phyloP scores from a whole-genome alignment of 2,329 filamentous ascomycete genomes.

The Colletotrichum abscissum region DNA sequence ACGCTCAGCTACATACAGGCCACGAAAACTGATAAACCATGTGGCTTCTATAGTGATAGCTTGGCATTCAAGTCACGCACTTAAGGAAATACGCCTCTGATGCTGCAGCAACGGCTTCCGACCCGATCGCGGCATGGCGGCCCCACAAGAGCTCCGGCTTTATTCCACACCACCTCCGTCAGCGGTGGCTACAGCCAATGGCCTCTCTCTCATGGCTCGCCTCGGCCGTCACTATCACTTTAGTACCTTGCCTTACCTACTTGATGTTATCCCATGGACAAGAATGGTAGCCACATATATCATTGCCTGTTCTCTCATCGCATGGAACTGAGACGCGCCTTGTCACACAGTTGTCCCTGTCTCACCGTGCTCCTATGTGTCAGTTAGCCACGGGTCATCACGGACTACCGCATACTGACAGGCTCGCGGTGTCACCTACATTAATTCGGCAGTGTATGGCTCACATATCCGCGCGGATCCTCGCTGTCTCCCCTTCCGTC shows the following conservation, averaged over 20 bases:
- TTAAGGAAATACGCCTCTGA: too few relatives aligned
- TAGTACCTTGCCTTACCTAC: too few relatives aligned
- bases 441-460: too few relatives aligned
- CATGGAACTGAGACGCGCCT: neutral
- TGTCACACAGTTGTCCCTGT: neutral
- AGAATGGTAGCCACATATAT: too few relatives aligned
- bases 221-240: neutral
- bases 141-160: neutral
- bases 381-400: neutral
- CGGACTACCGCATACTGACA: neutral
- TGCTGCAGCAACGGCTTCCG: neutral
- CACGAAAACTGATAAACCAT: neutral
- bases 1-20: neutral
- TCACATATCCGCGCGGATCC: too few relatives aligned
- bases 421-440: too few relatives aligned
- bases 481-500: too few relatives aligned
- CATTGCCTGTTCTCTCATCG: too few relatives aligned
- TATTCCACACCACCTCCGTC: neutral
- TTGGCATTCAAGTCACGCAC: neutral
- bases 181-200: neutral
- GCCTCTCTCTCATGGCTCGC: neutral
- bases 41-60: neutral
- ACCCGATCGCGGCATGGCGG: neutral
- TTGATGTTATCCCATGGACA: too few relatives aligned
- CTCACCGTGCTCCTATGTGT: too few relatives aligned